These are phyloP conservation scores for Podospora conica DNA, from an alignment of 495 filamentous ascomycete genomes.

Conservation along the genomic window DNA sequence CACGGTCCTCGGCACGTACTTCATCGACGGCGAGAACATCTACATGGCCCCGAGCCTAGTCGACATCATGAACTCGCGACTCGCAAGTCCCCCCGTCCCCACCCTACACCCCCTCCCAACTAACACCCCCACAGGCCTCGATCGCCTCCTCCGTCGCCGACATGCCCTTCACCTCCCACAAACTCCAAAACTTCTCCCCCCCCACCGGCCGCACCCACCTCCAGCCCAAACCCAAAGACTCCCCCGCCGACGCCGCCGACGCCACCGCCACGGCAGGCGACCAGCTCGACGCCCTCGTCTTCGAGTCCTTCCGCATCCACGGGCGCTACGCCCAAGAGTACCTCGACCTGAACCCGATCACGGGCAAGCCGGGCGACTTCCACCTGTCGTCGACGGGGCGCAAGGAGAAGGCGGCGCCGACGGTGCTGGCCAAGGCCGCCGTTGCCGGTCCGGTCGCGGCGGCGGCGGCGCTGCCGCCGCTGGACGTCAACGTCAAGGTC, in stretches of 20 bases:
- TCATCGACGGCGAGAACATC: slow-evolving; percentile 75
- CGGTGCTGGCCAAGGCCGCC: background rate
- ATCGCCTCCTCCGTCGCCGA: slow-evolving; percentile 67
- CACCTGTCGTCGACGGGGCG: slow-evolving; percentile 59
- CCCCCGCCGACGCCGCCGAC: slow-evolving; percentile 20
- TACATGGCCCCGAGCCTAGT: slow-evolving; percentile 82
- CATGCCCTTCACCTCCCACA: slow-evolving; percentile 49
- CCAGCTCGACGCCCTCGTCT: slow-evolving; percentile 46
- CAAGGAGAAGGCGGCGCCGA: slow-evolving; percentile 29
- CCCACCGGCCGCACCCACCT: slow-evolving; percentile 67
- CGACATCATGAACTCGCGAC: slow-evolving; percentile 67
- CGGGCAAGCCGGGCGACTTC: slow-evolving; percentile 82
- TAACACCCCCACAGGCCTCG: slow-evolving; percentile 20
- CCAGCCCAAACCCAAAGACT: slow-evolving; percentile 51
- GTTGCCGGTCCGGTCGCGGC: background rate
- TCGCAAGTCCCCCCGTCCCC: slow-evolving; percentile 47
- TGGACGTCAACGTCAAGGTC: slow-evolving; percentile 40
- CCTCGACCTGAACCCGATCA: slow-evolving; percentile 86
- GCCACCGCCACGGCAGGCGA: slow-evolving; percentile 30
- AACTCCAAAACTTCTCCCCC: slow-evolving; percentile 66
- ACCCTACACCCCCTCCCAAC: slow-evolving; percentile 13
- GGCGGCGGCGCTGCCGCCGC: slow-evolving; percentile 18
- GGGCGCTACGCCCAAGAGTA: slow-evolving; percentile 66
- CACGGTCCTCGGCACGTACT: slow-evolving; percentile 69
- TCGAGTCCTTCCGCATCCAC: slow-evolving; percentile 61